Conservation (phyloP, 2,329 filamentous ascomycete genomes). For the Cytospora leucostoma region DNA sequence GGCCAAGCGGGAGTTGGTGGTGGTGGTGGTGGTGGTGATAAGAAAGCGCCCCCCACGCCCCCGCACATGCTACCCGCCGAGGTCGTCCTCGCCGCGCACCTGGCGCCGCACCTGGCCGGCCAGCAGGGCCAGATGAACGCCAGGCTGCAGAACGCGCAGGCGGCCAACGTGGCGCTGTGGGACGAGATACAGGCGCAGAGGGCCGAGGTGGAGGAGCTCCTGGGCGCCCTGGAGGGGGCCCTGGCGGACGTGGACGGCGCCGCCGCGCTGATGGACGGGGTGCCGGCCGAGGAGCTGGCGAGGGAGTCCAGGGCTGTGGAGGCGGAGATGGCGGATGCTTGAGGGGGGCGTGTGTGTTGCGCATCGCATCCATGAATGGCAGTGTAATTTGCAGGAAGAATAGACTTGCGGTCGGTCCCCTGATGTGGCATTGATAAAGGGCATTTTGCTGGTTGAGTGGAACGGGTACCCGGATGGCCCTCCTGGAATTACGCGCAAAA, state of each 20-base stretch:
- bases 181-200: constrained; percentile 55
- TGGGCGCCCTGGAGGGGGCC: constrained; percentile 51
- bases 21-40: not conserved
- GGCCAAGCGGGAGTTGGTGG: not conserved
- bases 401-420: not conserved
- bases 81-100: constrained; percentile 56
- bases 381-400: too few relatives aligned
- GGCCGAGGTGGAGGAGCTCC: constrained; percentile 54
- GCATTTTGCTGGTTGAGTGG: not conserved
- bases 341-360: constrained; percentile 1
- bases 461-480: not conserved
- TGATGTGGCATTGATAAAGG: not conserved
- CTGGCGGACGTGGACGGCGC: constrained; percentile 58
- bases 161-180: constrained; percentile 57
- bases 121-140: constrained; percentile 61
- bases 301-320: constrained; percentile 51
- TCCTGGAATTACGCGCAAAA: not conserved
- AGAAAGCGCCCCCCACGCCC: constrained; percentile 33
- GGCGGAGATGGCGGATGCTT: constrained; percentile 40
- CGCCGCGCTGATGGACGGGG: constrained; percentile 48
- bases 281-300: constrained; percentile 49
- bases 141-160: constrained; percentile 56
- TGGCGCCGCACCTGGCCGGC: constrained; percentile 52
- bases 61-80: constrained; percentile 57
- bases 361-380: too few relatives aligned